Conservation (phyloP, 352 stramenopile species). For the Plasmopara halstedii region DNA sequence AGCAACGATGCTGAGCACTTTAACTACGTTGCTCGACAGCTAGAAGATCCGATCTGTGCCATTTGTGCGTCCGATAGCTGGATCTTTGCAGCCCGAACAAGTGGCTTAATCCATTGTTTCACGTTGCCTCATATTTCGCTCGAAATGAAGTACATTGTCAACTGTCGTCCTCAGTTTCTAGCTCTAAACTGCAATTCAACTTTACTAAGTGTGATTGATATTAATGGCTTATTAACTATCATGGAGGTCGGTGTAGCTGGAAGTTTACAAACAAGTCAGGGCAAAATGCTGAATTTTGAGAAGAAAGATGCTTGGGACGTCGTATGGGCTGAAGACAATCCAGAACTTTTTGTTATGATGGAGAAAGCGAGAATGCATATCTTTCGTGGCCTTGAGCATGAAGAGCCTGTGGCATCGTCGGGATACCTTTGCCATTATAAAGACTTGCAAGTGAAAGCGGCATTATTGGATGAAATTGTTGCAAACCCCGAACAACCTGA, state of each 20-base stretch:
- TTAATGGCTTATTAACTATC: constrained; percentile 80
- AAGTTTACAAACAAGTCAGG: constrained; percentile 51
- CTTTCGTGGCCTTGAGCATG: constrained; percentile 70
- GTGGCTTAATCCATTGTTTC: constrained; percentile 84
- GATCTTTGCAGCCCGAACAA: constrained; percentile 77
- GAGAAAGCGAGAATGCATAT: constrained; percentile 91
- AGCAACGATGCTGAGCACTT: constrained; percentile 69
- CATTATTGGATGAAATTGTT: constrained; percentile 82
- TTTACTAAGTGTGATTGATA: constrained; percentile 85
- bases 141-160: constrained; percentile 87
- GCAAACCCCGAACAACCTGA: constrained; percentile 70
- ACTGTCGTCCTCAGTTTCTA: constrained; percentile 69
- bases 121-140: constrained; percentile 88
- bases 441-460: constrained; percentile 81
- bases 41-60: constrained; percentile 82
- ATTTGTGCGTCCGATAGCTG: constrained; percentile 80
- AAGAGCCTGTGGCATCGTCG: constrained; percentile 86
- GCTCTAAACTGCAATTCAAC: constrained; percentile 87
- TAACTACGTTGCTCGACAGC: constrained; percentile 50
- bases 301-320: constrained; percentile 91
- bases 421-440: constrained; percentile 87
- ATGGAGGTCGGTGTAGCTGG: constrained; percentile 68
- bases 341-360: constrained; percentile 88
- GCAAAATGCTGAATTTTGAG: constrained; percentile 72
- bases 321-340: constrained; percentile 88